These are phyloP conservation scores for Nannochloropsis gaditana DNA, from an alignment of 108 stramenopile genomes.

Conservation along the genomic window DNA sequence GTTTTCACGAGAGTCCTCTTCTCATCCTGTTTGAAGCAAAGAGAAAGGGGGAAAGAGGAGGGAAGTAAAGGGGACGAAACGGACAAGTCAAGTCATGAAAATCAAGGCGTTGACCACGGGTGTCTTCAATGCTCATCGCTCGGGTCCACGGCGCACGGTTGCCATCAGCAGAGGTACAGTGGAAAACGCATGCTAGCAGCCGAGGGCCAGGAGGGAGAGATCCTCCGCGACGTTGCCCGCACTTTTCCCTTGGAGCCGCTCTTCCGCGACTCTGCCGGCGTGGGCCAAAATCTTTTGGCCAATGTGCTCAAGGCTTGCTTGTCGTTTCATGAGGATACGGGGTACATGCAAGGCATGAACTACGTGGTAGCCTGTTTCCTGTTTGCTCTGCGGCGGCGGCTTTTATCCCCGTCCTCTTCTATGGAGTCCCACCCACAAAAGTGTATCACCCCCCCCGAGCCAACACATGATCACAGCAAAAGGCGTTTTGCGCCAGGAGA, in stretches of 20 bases:
- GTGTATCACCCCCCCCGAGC: too few relatives aligned
- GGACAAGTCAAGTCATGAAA: neutral
- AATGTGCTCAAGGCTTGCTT: slow-evolving; percentile 45
- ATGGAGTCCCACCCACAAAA: neutral
- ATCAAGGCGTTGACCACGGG: neutral
- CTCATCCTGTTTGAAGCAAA: neutral
- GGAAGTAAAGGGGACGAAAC: neutral
- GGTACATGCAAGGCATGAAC: slow-evolving; percentile 35
- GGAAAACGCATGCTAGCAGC: neutral
- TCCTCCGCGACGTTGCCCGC: slow-evolving; percentile 34
- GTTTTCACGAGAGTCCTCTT: neutral
- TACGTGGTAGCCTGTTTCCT: slow-evolving; percentile 23
- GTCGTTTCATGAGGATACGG: slow-evolving; percentile 37
- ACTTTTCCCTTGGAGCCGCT: slow-evolving; percentile 38
- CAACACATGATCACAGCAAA: too few relatives aligned
- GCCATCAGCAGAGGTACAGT: neutral
- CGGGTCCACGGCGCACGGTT: too few relatives aligned
- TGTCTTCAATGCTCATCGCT: neutral
- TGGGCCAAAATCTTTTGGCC: slow-evolving; percentile 43
- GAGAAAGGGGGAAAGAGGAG: neutral
- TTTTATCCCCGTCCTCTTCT: neutral
- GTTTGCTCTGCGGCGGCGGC: neutral
- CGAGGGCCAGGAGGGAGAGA: neutral
- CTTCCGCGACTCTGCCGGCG: slow-evolving; percentile 35
- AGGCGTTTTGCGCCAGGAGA: too few relatives aligned